These are phyloP conservation scores for Vitis amurensis DNA, from an alignment of 164 flowering plant genomes.

Conservation along the genomic window DNA sequence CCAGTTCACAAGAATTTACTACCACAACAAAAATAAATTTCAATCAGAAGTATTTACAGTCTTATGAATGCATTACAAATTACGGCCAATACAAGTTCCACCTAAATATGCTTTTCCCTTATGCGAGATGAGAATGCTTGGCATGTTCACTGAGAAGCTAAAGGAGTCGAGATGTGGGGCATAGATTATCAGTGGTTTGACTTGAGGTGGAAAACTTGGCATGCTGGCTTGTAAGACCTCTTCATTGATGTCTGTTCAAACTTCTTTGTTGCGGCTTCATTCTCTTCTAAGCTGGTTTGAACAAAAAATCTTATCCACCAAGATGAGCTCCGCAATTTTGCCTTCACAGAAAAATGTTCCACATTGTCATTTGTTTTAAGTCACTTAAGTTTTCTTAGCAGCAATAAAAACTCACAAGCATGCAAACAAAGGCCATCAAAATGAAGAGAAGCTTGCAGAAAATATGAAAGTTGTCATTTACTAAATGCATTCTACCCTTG, in stretches of 20 bases:
- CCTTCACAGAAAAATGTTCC: conserved; percentile 37
- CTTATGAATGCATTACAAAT: neutral
- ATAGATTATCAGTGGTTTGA: conserved; percentile 39
- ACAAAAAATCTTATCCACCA: conserved; percentile 85
- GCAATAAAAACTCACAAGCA: no score
- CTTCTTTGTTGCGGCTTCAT: conserved; percentile 68
- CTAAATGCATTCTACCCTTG: no score
- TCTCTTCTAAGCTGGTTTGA: conserved; percentile 69
- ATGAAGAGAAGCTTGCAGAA: no score
- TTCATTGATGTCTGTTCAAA: conserved; percentile 69
- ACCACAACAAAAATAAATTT: neutral
- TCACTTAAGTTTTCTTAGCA: no score
- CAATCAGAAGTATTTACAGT: no score
- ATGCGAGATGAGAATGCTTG: conserved; percentile 8
- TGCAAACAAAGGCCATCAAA: no score
- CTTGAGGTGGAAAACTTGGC: conserved; percentile 86
- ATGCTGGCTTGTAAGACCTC: conserved; percentile 55
- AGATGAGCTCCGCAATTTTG: conserved; percentile 76
- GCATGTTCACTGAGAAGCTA: conserved; percentile 7
- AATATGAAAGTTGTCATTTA: no score
- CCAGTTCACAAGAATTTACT: neutral
- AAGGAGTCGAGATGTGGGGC: neutral
- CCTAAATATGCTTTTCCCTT: conserved; percentile 11
- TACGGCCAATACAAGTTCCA: neutral
- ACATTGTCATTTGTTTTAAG: conserved; percentile 7